Base-by-base conservation (phyloP, 768 basidiomycete species). In the Crucibulum laeve region DNA sequence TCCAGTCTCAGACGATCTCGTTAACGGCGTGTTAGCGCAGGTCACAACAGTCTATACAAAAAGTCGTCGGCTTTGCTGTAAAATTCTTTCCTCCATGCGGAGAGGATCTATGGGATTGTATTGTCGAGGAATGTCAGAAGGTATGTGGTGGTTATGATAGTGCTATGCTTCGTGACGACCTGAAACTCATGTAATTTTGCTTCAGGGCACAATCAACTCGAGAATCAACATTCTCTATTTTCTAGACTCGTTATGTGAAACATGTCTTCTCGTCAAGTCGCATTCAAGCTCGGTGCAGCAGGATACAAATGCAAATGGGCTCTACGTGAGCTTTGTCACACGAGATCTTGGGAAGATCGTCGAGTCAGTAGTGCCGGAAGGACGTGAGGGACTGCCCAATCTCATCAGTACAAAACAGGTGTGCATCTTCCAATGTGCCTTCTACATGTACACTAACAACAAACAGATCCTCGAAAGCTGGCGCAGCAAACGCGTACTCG, bases 181-280 rank as follows among this genome's bases (percentile, higher is more conserved):
- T 37, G 10, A 8, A 37, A 10, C 36, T 19, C 10, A 37, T 19
- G 11, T 8, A 18, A 11, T 24, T 25, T 26, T 48, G 13, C n/a
- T 34, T 0, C 47, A 89, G 88, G 91, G 87, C 39, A 82, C 87
- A 0, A 80, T 95, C 15, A 94, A 96, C 61, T 80, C 86, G 23
- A 74, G 91, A n/a, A 94, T 97, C 53, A 96, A 96, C 62, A 84
- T 95, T 47, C 69, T 96, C 0, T 91, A 95, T 60, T 83, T 94
- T 57, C 77, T 97, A 33, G 92, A 95, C 62, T 82, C 87, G 0
- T 73, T 96, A 10, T 92, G 87, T 60, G 89, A 91, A 56, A 76
- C 81, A 0, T 89, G 80, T 24, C 70, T 88, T 3, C 69, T 85
- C 25, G 79, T 81, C 38, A 84, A 80, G 52, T 77, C 83, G 0